Conservation (phyloP, 2,329 filamentous ascomycete genomes). For the Coniochaeta pulveracea region DNA sequence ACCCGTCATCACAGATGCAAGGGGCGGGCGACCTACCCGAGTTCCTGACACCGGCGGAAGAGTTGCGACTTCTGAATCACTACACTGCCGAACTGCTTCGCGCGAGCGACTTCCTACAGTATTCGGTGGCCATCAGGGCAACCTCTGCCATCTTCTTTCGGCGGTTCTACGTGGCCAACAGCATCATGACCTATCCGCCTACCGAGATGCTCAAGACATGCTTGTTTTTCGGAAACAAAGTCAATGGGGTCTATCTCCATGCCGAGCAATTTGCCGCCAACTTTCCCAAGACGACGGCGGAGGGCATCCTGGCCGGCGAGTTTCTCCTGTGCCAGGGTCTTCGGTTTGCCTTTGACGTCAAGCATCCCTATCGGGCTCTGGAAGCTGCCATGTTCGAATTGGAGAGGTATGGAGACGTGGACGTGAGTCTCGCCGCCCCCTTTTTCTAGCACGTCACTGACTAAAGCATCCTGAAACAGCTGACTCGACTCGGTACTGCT, state of each 20-base stretch:
- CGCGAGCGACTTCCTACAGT: conserved; percentile 40
- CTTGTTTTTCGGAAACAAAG: conserved; percentile 88
- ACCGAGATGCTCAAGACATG: conserved; percentile 81
- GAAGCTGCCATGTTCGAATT: conserved; percentile 83
- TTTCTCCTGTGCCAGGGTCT: conserved; percentile 88
- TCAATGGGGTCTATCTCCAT: conserved; percentile 65
- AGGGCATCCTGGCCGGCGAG: conserved; percentile 82
- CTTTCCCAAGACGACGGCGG: conserved; percentile 59
- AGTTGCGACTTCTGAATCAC: conserved; percentile 68
- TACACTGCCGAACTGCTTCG: conserved; percentile 53
- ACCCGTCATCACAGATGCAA: conserved; percentile 20
- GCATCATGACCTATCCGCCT: conserved; percentile 90
- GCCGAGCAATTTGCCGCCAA: conserved; percentile 56
- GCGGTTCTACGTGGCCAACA: conserved; percentile 93
- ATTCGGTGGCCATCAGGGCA: conserved; percentile 43
- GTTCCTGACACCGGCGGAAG: conserved; percentile 74
- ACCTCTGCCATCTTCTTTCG: conserved; percentile 85
- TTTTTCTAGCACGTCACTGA: conserved; percentile 5
- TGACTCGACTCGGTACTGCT: conserved; percentile 42
- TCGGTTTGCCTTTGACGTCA: conserved; percentile 86
- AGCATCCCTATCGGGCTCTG: conserved; percentile 78
- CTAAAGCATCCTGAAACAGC: conserved; percentile 9
- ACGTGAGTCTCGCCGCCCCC: conserved; percentile 22
- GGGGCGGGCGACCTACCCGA: conserved; percentile 45
- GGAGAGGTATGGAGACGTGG: conserved; percentile 51